Conservation (phyloP, 257 asterid genomes). For the Fraxinus pennsylvanica region DNA sequence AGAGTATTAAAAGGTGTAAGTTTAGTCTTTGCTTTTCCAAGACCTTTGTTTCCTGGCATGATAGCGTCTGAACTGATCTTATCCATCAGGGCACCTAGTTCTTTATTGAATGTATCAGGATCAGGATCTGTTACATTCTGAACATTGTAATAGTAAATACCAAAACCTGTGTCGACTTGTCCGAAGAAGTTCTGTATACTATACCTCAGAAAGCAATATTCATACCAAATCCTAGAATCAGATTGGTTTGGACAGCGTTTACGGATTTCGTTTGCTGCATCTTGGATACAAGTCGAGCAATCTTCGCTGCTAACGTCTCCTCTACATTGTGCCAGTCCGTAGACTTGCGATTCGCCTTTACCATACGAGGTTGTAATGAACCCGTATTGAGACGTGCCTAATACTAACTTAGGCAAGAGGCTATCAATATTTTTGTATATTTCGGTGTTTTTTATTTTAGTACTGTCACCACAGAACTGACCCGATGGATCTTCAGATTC, state of each 20-base stretch:
- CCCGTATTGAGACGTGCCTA: constrained; percentile 40
- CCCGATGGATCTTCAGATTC: constrained; percentile 50
- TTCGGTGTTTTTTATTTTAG: constrained; percentile 28
- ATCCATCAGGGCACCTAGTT: constrained; percentile 35
- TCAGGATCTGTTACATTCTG: constrained; percentile 55
- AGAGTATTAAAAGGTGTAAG: constrained; percentile 40
- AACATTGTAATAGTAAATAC: constrained; percentile 39
- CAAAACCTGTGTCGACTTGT: constrained; percentile 44
- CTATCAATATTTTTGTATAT: constrained; percentile 38
- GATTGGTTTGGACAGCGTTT: constrained; percentile 50
- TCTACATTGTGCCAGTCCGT: constrained; percentile 83
- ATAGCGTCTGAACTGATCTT: constrained; percentile 48
- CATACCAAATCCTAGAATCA: constrained; percentile 67
- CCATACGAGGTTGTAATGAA: constrained; percentile 54
- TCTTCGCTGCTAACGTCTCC: constrained; percentile 56
- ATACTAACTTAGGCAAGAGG: constrained; percentile 41
- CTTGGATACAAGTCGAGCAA: constrained; percentile 62
- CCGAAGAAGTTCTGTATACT: constrained; percentile 40
- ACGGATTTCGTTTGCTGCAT: constrained; percentile 42
- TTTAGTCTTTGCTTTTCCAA: constrained; percentile 55
- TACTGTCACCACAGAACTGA: constrained; percentile 39
- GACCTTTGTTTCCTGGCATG: constrained; percentile 42
- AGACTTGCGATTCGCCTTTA: constrained; percentile 26
- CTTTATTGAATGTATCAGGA: constrained; percentile 43
- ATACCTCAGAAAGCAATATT: constrained; percentile 64